phyloP scores from a whole-genome alignment of 1,139 yeast species.

The Diutina ranongensis region DNA sequence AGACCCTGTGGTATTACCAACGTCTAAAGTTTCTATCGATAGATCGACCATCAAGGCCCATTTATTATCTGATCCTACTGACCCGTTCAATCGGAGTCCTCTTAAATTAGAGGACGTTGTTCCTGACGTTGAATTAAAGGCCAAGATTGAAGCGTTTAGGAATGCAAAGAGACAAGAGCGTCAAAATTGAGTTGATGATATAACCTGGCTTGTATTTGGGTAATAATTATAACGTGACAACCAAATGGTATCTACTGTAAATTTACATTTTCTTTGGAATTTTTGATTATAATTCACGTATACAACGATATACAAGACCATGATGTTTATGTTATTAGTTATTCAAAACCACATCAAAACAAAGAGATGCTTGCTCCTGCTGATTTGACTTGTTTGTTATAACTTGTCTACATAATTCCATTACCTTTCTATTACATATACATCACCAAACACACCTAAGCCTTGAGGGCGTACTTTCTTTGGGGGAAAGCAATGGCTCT shows the following conservation, averaged over 20 bases:
- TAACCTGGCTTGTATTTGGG: too few species aligned
- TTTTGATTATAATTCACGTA: too few species aligned
- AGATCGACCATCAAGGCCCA: slow-evolving; percentile 89
- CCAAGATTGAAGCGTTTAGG: slow-evolving; percentile 30
- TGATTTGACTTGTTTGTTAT: too few species aligned
- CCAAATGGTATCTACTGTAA: too few species aligned
- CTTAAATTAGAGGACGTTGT: slow-evolving; percentile 77
- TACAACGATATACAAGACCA: too few species aligned
- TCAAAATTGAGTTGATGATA: too few species aligned
- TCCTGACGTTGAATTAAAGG: slow-evolving; percentile 59
- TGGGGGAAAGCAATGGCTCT: slow-evolving; percentile 93
- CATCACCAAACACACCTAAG: slow-evolving; percentile 36
- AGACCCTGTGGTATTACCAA: slow-evolving; percentile 88
- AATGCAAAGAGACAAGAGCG: slow-evolving; percentile 25
- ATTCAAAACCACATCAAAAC: not conserved
- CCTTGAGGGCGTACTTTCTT: slow-evolving; percentile 98
- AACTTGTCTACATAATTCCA: slow-evolving; percentile 1
- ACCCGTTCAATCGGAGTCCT: slow-evolving; percentile 93
- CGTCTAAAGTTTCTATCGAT: slow-evolving; percentile 76
- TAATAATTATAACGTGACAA: too few species aligned
- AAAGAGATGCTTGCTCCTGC: too few species aligned
- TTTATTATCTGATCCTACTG: slow-evolving; percentile 86
- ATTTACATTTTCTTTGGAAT: too few species aligned
- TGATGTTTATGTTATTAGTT: not conserved
- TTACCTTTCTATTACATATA: slow-evolving; percentile 7